These are phyloP conservation scores for Ophiostoma australiae DNA, from an alignment of 2,329 filamentous ascomycete species.

Conservation along the genomic window DNA sequence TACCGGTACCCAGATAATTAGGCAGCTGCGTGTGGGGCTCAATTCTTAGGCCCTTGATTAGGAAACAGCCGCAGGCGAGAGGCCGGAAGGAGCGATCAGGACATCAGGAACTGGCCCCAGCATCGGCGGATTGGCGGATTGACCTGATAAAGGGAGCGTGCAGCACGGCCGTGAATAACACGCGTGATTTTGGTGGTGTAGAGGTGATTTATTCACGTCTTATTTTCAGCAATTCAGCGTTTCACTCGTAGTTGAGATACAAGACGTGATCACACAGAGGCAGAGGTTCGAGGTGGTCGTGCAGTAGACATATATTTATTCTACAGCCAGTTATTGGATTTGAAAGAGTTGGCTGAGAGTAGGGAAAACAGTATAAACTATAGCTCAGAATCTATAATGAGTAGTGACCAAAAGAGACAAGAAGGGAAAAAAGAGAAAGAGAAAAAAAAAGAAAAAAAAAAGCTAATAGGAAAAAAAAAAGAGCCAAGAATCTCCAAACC, in stretches of 20 bases:
- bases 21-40: slow-evolving; percentile 10
- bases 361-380: not conserved
- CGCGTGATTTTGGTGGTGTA: not conserved
- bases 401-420: too few relatives aligned
- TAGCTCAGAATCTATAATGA: too few relatives aligned
- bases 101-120: not conserved
- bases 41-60: not conserved
- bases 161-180: not conserved
- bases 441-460: too few relatives aligned
- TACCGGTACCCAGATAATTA: not conserved
- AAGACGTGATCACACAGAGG: too few relatives aligned
- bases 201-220: not conserved
- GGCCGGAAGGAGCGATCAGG: slow-evolving; percentile 1
- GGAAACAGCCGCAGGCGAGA: not conserved
- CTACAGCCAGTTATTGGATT: not conserved
- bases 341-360: not conserved
- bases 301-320: not conserved
- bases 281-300: not conserved
- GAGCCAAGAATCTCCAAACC: too few relatives aligned
- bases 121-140: not conserved
- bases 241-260: too few relatives aligned
- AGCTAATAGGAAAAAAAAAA: too few relatives aligned
- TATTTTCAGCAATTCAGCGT: not conserved
- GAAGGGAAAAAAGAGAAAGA: too few relatives aligned
- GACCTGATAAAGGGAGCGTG: not conserved